phyloP scores from a whole-genome alignment of 768 basidiomycete species.

The Cyathus striatus region DNA sequence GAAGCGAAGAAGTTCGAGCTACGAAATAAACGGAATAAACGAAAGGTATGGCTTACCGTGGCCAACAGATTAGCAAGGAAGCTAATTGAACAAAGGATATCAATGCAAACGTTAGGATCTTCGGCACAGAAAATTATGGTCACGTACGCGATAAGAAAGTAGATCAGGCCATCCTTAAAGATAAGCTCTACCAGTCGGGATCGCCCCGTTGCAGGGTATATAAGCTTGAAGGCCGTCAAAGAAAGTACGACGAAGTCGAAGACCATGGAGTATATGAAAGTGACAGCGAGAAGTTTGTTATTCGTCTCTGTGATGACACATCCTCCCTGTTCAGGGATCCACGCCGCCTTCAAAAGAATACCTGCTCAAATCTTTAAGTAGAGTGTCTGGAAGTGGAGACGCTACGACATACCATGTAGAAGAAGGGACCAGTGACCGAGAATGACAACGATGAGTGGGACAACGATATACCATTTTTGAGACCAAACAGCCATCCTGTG shows the following conservation, averaged over 20 bases:
- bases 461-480: conserved; percentile 46
- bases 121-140: background rate
- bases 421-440: conserved; percentile 70
- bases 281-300: conserved; percentile 53
- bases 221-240: conserved; percentile 59
- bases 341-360: conserved; percentile 53
- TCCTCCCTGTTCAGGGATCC: conserved; percentile 39
- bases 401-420: conserved; percentile 45
- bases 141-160: conserved; percentile 65
- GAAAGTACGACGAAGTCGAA: conserved; percentile 63
- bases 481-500: conserved; percentile 69
- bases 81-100: conserved; percentile 20
- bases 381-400: background rate
- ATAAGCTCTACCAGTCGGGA: conserved; percentile 60
- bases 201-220: conserved; percentile 35
- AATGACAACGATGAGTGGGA: conserved; percentile 49
- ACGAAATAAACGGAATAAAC: background rate
- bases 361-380: conserved; percentile 25
- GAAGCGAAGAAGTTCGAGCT: conserved; percentile 2
- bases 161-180: conserved; percentile 69
- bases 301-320: conserved; percentile 59
- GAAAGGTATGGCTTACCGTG: conserved; percentile 49
- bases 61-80: conserved; percentile 66
- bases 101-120: too few relatives aligned
- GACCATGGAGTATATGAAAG: conserved; percentile 71